These are phyloP conservation scores for Dictyostelium firmibasis DNA, from an alignment of 78 protist genomes.

Conservation along the genomic window DNA sequence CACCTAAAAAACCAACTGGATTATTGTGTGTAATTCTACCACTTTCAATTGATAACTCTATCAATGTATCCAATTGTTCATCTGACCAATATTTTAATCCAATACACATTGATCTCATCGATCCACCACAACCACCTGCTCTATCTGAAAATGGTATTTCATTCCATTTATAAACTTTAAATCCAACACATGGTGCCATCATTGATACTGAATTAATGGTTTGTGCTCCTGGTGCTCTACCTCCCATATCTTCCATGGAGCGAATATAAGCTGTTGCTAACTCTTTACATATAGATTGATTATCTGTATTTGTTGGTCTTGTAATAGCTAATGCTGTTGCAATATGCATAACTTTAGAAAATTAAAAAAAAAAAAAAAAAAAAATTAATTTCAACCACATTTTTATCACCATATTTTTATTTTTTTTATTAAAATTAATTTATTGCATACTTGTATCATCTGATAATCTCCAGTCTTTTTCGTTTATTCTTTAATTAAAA, in stretches of 20 bases:
- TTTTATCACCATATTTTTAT: too few relatives aligned
- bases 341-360: slow-evolving; percentile 82
- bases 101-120: slow-evolving; percentile 90
- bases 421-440: too few relatives aligned
- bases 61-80: slow-evolving; percentile 21
- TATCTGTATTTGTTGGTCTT: background rate
- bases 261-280: slow-evolving; percentile 66
- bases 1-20: slow-evolving; percentile 67
- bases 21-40: slow-evolving; percentile 87
- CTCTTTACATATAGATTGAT: slow-evolving; percentile 45
- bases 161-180: slow-evolving; percentile 37
- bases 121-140: slow-evolving; percentile 91
- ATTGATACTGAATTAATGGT: background rate
- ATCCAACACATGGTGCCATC: slow-evolving; percentile 30
- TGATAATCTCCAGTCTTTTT: slow-evolving; percentile 77
- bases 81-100: slow-evolving; percentile 65
- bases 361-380: too few relatives aligned
- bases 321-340: slow-evolving; percentile 83
- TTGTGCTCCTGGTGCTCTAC: slow-evolving; percentile 79
- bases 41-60: slow-evolving; percentile 74
- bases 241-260: slow-evolving; percentile 81
- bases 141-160: slow-evolving; percentile 9
- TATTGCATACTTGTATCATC: slow-evolving; percentile 74
- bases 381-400: too few relatives aligned
- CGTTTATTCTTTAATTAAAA: slow-evolving; percentile 13